Conservation (phyloP, 768 basidiomycete genomes). For the Boletellus sp. region DNA sequence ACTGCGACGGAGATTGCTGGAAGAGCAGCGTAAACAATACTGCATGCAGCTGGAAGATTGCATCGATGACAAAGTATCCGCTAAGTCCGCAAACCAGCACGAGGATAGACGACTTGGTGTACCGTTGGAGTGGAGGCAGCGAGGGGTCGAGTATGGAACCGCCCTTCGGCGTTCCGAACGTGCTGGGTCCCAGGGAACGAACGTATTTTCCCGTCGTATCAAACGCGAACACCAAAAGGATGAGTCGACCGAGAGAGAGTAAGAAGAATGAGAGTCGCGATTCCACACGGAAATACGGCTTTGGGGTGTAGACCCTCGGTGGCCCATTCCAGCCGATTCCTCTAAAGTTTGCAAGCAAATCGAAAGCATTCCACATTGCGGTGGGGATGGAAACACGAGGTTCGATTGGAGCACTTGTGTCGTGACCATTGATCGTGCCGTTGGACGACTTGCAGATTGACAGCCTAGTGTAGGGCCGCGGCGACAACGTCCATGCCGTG, state of each 20-base stretch:
- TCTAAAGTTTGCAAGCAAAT: slow-evolving; percentile 23
- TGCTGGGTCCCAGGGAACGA: slow-evolving; percentile 35
- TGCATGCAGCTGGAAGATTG: slow-evolving; percentile 39
- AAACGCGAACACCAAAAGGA: neutral
- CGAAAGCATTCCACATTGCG: slow-evolving; percentile 28
- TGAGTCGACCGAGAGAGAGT: slow-evolving; percentile 11
- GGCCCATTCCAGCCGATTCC: slow-evolving; percentile 28
- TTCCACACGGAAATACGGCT: slow-evolving; percentile 12
- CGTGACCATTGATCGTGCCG: neutral
- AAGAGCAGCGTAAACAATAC: slow-evolving; percentile 45
- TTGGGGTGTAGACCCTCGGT: slow-evolving; percentile 11
- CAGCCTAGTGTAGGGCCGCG: slow-evolving; percentile 10
- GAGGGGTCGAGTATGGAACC: slow-evolving; percentile 38
- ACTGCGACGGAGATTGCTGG: slow-evolving; percentile 46
- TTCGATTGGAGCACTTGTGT: neutral
- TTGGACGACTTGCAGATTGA: slow-evolving; percentile 5
- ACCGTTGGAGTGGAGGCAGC: slow-evolving; percentile 32
- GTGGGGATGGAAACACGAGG: neutral
- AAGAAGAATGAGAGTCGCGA: slow-evolving; percentile 19
- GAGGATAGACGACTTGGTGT: slow-evolving; percentile 42
- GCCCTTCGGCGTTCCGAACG: slow-evolving; percentile 34
- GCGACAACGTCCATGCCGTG: slow-evolving; percentile 19
- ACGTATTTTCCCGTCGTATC: slow-evolving; percentile 2
- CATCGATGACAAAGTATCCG: slow-evolving; percentile 45
- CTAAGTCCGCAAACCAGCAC: slow-evolving; percentile 41